Evolutionary conservation across 495 filamentous ascomycete genomes (phyloP), one percentile per base, ranked within the genome.

Genomic region (Aspergillus steynii): DNA sequence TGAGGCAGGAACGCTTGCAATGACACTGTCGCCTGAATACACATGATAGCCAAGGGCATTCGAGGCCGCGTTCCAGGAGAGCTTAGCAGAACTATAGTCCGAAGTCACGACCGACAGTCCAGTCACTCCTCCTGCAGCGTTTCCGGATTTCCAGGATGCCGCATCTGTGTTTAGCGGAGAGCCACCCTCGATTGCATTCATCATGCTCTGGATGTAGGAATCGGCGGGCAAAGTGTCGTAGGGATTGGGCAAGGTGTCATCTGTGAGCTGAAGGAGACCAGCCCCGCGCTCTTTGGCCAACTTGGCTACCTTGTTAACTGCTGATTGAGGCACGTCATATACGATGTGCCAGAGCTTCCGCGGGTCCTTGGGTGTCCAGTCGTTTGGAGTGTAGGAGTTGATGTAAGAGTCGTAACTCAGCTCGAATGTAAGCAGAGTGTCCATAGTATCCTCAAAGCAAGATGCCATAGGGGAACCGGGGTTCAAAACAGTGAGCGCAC

Each of bases 271-370:
- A 12, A 67, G 14, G 0, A 66, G 42, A 25, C 53, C 53, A 8
- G 50, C 57, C n/a, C 54, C 45, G 29, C 61, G 60, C 10, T 58
- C 27, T 3, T 28, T 32, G 27, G 56, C 61, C 12, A 66, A 25
- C 5, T 20, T 29, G 12, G 51, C 45, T 8, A 66, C 61, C 2
- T 55, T n/a, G 1, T 29, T 46, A 10, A 59, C 29, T 7, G 4
- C 25, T 12, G 34, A 29, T 53, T 58, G 20, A 0, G 61, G 58
- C 0, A 66, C 64, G 15, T 56, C 51, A 42, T 63, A 66, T 20
- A 66, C 49, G 32, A 63, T 63, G 45, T 66, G 61, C 64, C 61
- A 66, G 10, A 66, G 34, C 29, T 66, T 66, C 26, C 64, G 61
- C 20, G 61, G 61, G 45, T 66, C 64, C 29, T 55, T 52, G 2